These are phyloP conservation scores for Podaxis sp. DNA, from an alignment of 768 basidiomycete genomes.

Conservation along the genomic window DNA sequence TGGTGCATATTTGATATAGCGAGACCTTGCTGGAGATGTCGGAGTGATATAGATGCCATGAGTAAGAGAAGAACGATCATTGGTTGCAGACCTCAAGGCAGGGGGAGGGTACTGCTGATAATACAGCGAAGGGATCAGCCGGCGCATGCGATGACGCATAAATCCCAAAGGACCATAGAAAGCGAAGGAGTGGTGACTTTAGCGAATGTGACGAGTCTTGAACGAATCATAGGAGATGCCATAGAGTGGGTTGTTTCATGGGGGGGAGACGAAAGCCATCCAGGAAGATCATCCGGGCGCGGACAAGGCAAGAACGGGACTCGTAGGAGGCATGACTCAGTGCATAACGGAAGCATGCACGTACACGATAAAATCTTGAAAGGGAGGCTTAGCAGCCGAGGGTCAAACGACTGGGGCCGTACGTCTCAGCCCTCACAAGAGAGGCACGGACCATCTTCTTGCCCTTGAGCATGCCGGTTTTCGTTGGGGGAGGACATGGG, in stretches of 20 bases:
- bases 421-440: constrained; percentile 64
- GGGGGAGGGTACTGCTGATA: constrained; percentile 2
- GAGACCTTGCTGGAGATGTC: constrained; percentile 8
- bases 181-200: background rate
- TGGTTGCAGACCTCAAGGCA: background rate
- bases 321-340: background rate
- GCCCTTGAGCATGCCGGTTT: constrained; percentile 47
- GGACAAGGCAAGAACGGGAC: background rate
- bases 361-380: background rate
- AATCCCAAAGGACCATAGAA: background rate
- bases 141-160: background rate
- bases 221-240: constrained; percentile 1
- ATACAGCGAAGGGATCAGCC: background rate
- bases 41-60: constrained; percentile 1
- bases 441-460: constrained; percentile 50
- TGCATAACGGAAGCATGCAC: background rate
- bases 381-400: constrained; percentile 1
- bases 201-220: background rate
- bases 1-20: constrained; percentile 5
- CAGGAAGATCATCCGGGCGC: background rate
- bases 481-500: constrained; percentile 80
- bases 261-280: background rate
- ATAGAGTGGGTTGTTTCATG: background rate
- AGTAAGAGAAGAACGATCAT: background rate
- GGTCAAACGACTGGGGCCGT: constrained; percentile 53